phyloP scores from a whole-genome alignment of 176 grass and related monocot genomes.

The Rhynchospora tenuis region DNA sequence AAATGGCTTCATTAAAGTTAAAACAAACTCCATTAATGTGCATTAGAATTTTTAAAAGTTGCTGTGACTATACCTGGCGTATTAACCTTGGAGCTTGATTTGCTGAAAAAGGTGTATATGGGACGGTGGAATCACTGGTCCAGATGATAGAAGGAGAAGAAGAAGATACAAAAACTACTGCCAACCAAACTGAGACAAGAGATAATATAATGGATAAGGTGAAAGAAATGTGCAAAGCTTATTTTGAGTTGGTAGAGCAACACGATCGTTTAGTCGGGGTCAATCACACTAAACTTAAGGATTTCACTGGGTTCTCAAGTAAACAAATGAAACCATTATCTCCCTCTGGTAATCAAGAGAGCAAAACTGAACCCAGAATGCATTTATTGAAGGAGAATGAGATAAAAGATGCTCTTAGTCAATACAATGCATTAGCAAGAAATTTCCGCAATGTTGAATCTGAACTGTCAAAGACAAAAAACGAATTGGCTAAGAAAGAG shows the following conservation, averaged over 20 bases:
- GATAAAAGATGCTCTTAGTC: background rate
- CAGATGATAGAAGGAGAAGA: conserved; percentile 9
- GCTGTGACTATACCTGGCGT: background rate
- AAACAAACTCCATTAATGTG: background rate
- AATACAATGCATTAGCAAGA: background rate
- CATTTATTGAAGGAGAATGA: conserved; percentile 4
- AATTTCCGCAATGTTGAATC: background rate
- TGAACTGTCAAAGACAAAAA: background rate
- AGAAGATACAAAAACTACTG: background rate
- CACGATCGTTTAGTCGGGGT: background rate
- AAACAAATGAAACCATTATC: background rate
- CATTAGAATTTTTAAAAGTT: background rate
- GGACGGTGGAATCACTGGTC: conserved; percentile 2
- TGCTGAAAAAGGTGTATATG: conserved; percentile 6
- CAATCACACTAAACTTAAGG: background rate
- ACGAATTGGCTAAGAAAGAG: conserved; percentile 32
- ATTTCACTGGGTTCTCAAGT: background rate
- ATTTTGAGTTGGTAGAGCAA: conserved; percentile 6
- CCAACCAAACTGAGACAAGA: background rate
- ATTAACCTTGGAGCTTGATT: background rate
- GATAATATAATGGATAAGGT: background rate
- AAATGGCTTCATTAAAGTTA: background rate
- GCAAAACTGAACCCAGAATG: background rate
- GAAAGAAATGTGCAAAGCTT: conserved; percentile 20
- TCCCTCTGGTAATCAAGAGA: conserved; percentile 1